Conservation (phyloP, 352 stramenopile genomes). For the Plasmopara muralis region DNA sequence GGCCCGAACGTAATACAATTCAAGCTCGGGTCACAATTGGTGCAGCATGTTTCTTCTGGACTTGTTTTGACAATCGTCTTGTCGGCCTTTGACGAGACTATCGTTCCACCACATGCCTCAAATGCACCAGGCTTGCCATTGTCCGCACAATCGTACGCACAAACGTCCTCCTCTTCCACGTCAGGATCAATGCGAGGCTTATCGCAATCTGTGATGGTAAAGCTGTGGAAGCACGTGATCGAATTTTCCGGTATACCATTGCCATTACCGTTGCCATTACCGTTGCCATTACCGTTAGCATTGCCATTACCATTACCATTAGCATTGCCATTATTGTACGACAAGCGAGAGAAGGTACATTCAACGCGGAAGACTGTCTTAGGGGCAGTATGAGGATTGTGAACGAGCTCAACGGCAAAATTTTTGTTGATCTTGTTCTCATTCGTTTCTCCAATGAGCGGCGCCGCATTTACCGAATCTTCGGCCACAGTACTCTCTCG, state of each 20-base stretch:
- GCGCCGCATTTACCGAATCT: background rate
- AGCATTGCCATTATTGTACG: background rate
- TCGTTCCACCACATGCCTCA: constrained; percentile 35
- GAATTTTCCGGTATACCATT: constrained; percentile 1
- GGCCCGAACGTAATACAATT: constrained; percentile 10
- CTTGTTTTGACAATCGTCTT: constrained; percentile 14
- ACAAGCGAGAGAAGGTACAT: constrained; percentile 33
- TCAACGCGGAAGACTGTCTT: constrained; percentile 26
- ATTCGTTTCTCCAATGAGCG: background rate
- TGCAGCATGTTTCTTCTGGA: constrained; percentile 37
- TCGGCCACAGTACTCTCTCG: background rate
- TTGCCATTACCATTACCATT: constrained; percentile 1
- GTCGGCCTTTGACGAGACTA: constrained; percentile 23
- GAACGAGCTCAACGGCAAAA: constrained; percentile 47
- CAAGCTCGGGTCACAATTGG: constrained; percentile 2
- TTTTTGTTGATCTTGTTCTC: constrained; percentile 7
- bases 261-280: background rate
- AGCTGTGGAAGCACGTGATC: constrained; percentile 30
- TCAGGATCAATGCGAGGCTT: constrained; percentile 28
- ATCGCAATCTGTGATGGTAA: constrained; percentile 49
- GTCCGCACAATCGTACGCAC: constrained; percentile 23
- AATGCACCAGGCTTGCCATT: constrained; percentile 19
- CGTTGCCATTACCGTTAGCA: background rate
- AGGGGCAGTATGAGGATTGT: constrained; percentile 22
- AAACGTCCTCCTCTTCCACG: constrained; percentile 16